Base-by-base conservation (phyloP, 805 yeast species). In the Clavispora vitiphila region DNA sequence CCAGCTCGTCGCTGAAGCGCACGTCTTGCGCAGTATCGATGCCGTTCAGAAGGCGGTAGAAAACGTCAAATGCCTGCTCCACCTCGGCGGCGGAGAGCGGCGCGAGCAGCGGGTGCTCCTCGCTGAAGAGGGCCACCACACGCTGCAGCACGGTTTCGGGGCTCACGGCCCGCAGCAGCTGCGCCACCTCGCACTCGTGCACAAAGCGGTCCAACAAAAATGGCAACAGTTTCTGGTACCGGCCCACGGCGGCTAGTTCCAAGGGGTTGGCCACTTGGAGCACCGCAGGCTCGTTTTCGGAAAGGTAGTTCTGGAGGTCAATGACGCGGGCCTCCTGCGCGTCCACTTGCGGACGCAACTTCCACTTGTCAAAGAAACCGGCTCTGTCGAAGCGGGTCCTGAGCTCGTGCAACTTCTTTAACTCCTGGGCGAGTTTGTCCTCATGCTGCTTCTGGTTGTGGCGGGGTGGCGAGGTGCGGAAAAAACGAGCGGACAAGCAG, bases 31-130 rank as follows among this genome's bases (percentile, higher is more conserved):
- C 51, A 35, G 47, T 50, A 11, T 55, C 49, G 2, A 51, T 26
- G 32, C 52, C 55, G 43, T 63, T 60, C 45, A 56, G 55, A n/a
- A 67, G 44, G 6, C 58, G 55, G 48, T 58, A 57, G 47, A 51
- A 65, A 12, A 65, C 45, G 30, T 56, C 59, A 47, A 58, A 61
- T 35, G 49, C 49, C 14, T 43, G 44, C 40, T 57, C 51, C 5
- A 66, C 57, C 24, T 64, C 67, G 19, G 52, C 51, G 23, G 48
- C 50, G 3, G 62, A 45, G 24, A 62, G 34, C 4, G 65, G 58
- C 11, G 31, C 45, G 31, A 43, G 29, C 12, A 48, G 46, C 5
- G 60, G 57, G 43, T 60, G 47, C n/a, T 41, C 39, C 15, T 40
- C 37, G 16, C 48, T 44, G 42, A 62, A 62, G 19, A 44, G 50